Evolutionary conservation across 768 basidiomycete species (phyloP).

Genomic region (Suillus variegatus): DNA sequence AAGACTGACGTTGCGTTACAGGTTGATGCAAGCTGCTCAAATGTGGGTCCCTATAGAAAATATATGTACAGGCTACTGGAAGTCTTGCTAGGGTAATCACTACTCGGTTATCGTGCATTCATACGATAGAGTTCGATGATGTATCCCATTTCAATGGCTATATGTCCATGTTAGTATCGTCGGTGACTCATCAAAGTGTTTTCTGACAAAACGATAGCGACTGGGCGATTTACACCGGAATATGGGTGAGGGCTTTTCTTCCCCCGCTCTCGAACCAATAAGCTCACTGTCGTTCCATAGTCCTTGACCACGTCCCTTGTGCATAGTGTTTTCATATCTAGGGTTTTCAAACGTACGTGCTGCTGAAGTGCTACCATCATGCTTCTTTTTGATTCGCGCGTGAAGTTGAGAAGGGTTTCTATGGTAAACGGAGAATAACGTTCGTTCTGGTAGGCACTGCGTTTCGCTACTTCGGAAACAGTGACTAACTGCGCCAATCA

Average conservation of each 20-base stretch:
- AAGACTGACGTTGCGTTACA: too few relatives aligned
- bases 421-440: neutral
- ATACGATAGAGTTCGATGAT: neutral
- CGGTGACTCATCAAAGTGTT: neutral
- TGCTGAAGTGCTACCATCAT: neutral
- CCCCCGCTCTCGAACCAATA: neutral
- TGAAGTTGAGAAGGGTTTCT: neutral
- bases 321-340: neutral
- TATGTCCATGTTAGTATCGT: neutral
- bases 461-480: too few relatives aligned
- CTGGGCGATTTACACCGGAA: neutral
- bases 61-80: neutral
- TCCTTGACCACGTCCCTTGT: slow-evolving; percentile 2
- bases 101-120: neutral
- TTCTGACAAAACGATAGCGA: neutral
- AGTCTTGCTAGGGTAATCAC: neutral
- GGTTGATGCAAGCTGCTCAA: too few relatives aligned
- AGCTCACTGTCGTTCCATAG: neutral
- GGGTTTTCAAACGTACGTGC: neutral
- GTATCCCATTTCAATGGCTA: neutral
- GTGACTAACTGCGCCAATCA: neutral
- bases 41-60: too few relatives aligned
- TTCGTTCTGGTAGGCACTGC: neutral
- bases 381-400: neutral
- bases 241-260: neutral